Base-by-base conservation (phyloP, 306 rosid species). In the Fagus crenata region DNA sequence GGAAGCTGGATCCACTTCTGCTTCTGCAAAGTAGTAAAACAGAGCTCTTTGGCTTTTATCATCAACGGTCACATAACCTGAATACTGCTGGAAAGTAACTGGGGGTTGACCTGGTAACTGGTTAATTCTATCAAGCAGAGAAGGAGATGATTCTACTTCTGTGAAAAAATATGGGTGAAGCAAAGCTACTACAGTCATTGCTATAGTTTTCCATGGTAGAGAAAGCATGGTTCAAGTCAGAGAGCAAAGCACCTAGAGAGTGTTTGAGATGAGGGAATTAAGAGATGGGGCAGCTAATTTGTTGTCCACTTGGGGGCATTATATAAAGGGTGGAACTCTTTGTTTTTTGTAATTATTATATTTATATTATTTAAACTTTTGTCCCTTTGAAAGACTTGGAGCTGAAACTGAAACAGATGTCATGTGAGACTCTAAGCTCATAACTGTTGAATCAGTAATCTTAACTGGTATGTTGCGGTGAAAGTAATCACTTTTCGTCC, bases 11-110 rank as follows among this genome's bases (percentile, higher is more conserved):
- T 91, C 88, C 3, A 78, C 43, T 75, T 89, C 91, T 7, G 96
- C 93, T 85, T 93, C 96, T 69, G 80, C 97, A 79, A 93, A 89
- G 80, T 93, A 93, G 73, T 93, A 93, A 76, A 91, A 93, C 53
- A 93, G 84, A 55, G 97, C 84, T 85, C 86, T 90, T 53, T 87
- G 84, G 4, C 87, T 86, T 9, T 77, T 67, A 7, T 78, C 89
- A 77, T 90, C 93, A 64, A 93, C 90, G 51, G 85, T 82, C 76
- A 93, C 86, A 71, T 93, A 91, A 42, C 98, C 98, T 37, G 88
- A 81, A 74, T 91, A 93, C 67, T 93, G 98, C 53, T 83, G 84
- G 72, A 93, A 93, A 55, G 73, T 84, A 0, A 91, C 97, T n/a
- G 39, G 82, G 59, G 97, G 98, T 67, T 93, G 98, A 72, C 91